Conservation (phyloP, 106 monocot species). For the Dendrobium catenatum region DNA sequence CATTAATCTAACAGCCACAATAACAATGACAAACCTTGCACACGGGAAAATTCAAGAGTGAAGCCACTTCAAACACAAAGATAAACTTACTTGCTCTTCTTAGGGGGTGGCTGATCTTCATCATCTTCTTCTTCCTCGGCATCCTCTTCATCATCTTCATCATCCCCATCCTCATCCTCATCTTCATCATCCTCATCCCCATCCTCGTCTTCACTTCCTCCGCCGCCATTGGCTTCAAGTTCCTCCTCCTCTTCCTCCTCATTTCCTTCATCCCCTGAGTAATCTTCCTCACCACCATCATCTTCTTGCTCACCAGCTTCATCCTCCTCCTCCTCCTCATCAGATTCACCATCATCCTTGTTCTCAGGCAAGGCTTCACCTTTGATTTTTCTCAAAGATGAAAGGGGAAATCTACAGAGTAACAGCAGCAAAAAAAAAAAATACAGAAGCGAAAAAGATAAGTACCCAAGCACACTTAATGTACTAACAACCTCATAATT, state of each 20-base stretch:
- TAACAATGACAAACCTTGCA: constrained; percentile 2
- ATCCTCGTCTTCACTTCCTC: background rate
- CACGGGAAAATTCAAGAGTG: background rate
- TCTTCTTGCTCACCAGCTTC: constrained; percentile 4
- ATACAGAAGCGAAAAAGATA: background rate
- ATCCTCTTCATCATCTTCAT: constrained; percentile 1
- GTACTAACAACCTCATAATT: background rate
- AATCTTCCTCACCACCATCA: constrained; percentile 9
- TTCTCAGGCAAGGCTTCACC: background rate
- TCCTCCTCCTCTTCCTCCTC: constrained; percentile 5
- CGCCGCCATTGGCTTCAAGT: constrained; percentile 2
- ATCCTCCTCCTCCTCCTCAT: constrained; percentile 9
- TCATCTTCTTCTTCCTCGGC: constrained; percentile 3
- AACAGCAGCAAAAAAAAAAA: background rate
- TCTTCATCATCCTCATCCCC: constrained; percentile 2
- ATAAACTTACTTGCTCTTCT: constrained; percentile 6
- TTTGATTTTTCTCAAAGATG: background rate
- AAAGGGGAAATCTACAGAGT: constrained; percentile 5
- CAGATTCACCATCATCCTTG: constrained; percentile 8
- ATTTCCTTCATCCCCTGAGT: constrained; percentile 6
- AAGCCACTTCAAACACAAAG: background rate
- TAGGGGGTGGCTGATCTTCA: constrained; percentile 8
- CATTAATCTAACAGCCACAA: constrained; percentile 4
- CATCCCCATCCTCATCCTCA: constrained; percentile 6
- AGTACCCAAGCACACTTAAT: background rate